Conservation (phyloP, 306 rosid genomes). For the Pachyrhizus erosus region DNA sequence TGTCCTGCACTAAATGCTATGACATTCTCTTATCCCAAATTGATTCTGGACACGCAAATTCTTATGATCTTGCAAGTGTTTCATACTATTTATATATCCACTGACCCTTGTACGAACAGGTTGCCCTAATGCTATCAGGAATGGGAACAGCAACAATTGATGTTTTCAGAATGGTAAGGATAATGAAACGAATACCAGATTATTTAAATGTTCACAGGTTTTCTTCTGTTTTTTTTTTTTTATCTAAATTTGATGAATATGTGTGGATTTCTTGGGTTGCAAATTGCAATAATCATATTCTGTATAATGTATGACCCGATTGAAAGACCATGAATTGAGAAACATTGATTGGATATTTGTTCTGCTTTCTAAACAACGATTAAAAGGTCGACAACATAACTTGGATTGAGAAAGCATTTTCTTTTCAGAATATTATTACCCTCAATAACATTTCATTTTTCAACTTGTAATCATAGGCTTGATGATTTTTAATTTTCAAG, state of each 20-base stretch:
- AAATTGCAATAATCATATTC: background rate
- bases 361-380: slow-evolving; percentile 11
- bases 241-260: background rate
- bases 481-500: background rate
- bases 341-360: background rate
- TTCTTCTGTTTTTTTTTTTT: slow-evolving; percentile 28
- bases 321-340: no score
- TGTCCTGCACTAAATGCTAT: no score
- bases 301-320: background rate
- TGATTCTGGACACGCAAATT: background rate
- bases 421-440: background rate
- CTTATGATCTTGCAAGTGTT: background rate
- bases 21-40: background rate
- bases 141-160: slow-evolving; percentile 75
- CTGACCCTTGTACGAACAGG: slow-evolving; percentile 57
- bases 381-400: background rate
- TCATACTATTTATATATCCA: slow-evolving; percentile 11
- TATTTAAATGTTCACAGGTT: background rate
- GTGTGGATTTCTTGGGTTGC: background rate
- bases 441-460: background rate
- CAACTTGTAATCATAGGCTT: background rate
- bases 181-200: background rate
- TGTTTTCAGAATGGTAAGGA: slow-evolving; percentile 82
- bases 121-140: slow-evolving; percentile 89
- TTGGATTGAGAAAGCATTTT: background rate